phyloP scores from a whole-genome alignment of 768 basidiomycete genomes.

The Xerocomellus amylosporus region DNA sequence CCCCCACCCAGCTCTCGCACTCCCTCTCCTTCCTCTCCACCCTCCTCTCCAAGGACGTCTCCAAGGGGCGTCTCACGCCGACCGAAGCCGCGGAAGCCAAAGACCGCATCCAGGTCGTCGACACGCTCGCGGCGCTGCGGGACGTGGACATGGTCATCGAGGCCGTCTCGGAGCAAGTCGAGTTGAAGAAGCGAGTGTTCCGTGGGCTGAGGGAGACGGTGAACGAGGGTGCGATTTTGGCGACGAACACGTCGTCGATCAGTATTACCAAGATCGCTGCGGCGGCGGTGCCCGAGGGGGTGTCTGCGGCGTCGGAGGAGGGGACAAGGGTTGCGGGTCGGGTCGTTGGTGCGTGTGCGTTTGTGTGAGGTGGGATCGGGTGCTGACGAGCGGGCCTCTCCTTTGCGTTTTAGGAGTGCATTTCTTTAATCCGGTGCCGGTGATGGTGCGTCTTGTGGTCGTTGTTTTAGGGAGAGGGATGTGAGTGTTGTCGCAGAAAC shows the following conservation, averaged over 20 bases:
- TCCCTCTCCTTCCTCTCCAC: conserved; percentile 75
- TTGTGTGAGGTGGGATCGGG: neutral
- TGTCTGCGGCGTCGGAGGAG: conserved; percentile 55
- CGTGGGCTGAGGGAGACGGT: conserved; percentile 62
- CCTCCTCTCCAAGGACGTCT: conserved; percentile 84
- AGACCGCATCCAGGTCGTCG: conserved; percentile 60
- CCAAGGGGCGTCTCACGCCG: conserved; percentile 70
- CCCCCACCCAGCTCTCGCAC: conserved; percentile 66
- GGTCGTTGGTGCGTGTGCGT: conserved; percentile 65
- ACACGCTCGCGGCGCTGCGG: conserved; percentile 57
- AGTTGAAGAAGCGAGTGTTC: conserved; percentile 80
- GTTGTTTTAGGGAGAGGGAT: neutral
- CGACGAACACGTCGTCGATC: conserved; percentile 92
- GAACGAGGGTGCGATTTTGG: conserved; percentile 74
- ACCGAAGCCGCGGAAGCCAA: conserved; percentile 73
- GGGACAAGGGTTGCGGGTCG: conserved; percentile 65
- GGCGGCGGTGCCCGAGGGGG: conserved; percentile 60
- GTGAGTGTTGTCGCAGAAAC: conserved; percentile 50
- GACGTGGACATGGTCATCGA: conserved; percentile 93
- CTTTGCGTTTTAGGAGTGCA: conserved; percentile 66
- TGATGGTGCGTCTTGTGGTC: conserved; percentile 62
- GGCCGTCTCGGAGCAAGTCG: conserved; percentile 85
- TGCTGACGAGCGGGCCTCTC: neutral
- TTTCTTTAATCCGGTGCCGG: conserved; percentile 96
- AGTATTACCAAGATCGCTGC: conserved; percentile 93